A percentile compares a stretch with the other conserved stretches of the same genome.
These are phyloP conservation scores for Diaporthe sp. DNA, from an alignment of 2,329 filamentous ascomycete species.

Conservation along the genomic window DNA sequence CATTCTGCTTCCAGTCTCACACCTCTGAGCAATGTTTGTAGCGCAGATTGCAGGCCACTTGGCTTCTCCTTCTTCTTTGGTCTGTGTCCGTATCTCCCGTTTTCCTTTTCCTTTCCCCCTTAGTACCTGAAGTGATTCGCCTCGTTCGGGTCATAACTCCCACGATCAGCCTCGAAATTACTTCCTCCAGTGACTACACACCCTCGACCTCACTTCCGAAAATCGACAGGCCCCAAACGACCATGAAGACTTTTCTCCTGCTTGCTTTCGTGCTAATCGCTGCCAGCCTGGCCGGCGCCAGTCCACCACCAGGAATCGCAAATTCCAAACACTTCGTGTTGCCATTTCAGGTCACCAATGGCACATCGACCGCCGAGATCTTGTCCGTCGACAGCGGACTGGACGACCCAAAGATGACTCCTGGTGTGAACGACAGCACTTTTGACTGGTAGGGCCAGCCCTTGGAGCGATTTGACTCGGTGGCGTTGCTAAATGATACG, in stretches of 20 bases:
- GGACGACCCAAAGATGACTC: neutral
- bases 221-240: fast-evolving
- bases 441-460: neutral
- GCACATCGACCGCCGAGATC: neutral
- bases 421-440: neutral
- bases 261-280: neutral
- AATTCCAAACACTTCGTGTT: neutral
- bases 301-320: too few species aligned
- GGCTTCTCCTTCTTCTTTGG: too few species aligned
- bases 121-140: too few species aligned
- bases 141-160: too few species aligned
- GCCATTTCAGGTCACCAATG: neutral
- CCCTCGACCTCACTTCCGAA: too few species aligned
- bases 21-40: too few species aligned
- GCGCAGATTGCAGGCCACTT: too few species aligned
- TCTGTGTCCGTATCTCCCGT: too few species aligned
- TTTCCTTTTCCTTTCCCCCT: too few species aligned
- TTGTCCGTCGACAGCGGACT: neutral
- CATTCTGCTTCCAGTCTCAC: too few species aligned
- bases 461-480: neutral
- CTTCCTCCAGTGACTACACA: too few species aligned
- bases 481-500: neutral
- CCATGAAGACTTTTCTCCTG: neutral
- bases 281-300: neutral
- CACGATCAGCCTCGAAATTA: too few species aligned